A percentile compares a stretch with the other conserved stretches of the same genome.
Conservation (phyloP, 2,329 filamentous ascomycete species). For the Sarocladium brachiariae region DNA sequence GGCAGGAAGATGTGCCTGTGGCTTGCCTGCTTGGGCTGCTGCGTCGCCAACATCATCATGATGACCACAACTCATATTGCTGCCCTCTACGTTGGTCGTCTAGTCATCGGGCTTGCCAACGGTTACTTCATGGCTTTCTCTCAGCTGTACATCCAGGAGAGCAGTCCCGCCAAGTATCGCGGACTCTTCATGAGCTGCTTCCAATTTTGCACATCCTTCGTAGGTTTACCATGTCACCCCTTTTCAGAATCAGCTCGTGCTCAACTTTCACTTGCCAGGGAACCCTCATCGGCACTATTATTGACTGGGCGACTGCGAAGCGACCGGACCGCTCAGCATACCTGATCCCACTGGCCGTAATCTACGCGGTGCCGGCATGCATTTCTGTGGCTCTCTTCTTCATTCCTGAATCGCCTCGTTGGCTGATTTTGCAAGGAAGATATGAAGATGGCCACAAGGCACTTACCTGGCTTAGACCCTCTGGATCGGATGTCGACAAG, state of each 20-base stretch:
- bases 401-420: slow-evolving; percentile 56
- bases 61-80: slow-evolving; percentile 8
- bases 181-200: slow-evolving; percentile 8
- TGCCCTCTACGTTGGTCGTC: slow-evolving; percentile 3
- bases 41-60: slow-evolving; percentile 7
- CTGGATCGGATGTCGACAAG: neutral
- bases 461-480: neutral
- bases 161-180: slow-evolving; percentile 2
- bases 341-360: slow-evolving; percentile 3
- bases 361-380: neutral
- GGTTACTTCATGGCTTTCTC: slow-evolving; percentile 9
- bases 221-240: neutral
- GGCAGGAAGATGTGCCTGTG: slow-evolving; percentile 9
- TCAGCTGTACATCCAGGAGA: slow-evolving; percentile 7
- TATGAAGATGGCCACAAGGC: slow-evolving; percentile 6
- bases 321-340: slow-evolving; percentile 3
- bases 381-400: slow-evolving; percentile 32
- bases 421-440: slow-evolving; percentile 38
- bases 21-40: slow-evolving; percentile 3
- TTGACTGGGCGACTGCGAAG: slow-evolving; percentile 6
- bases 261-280: neutral
- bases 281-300: slow-evolving; percentile 6
- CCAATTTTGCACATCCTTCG: slow-evolving; percentile 7
- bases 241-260: no score
- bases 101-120: slow-evolving; percentile 1